These are phyloP conservation scores for Arthromyces matolae DNA, from an alignment of 768 basidiomycete genomes.

Conservation along the genomic window DNA sequence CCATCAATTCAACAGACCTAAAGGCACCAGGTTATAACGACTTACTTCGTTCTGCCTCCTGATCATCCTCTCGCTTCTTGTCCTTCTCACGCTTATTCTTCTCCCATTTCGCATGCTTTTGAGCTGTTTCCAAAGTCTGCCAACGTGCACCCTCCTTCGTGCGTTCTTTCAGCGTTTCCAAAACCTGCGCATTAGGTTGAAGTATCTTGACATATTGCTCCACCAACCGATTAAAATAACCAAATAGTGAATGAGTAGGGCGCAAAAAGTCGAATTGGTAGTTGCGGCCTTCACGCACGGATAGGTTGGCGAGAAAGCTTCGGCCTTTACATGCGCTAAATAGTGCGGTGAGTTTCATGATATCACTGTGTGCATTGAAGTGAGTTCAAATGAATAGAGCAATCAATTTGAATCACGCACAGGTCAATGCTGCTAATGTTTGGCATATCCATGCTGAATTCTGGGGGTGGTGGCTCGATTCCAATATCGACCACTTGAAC, in stretches of 20 bases:
- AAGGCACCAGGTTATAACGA: conserved; percentile 20
- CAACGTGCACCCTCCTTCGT: conserved; percentile 66
- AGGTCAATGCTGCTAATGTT: conserved; percentile 86
- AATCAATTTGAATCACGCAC: conserved; percentile 49
- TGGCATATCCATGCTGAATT: conserved; percentile 84
- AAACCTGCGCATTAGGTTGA: conserved; percentile 71
- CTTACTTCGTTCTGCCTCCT: conserved; percentile 86
- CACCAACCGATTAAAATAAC: conserved; percentile 95
- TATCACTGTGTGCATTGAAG: conserved; percentile 58
- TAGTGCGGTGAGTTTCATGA: conserved; percentile 92
- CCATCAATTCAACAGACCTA: conserved; percentile 2
- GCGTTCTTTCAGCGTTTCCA: conserved; percentile 67
- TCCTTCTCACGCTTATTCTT: conserved; percentile 78
- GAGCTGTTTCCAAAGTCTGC: conserved; percentile 73
- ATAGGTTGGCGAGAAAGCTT: conserved; percentile 79
- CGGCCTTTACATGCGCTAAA: conserved; percentile 92
- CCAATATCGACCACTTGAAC: conserved; percentile 59
- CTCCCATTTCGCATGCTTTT: conserved; percentile 86
- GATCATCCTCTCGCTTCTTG: conserved; percentile 83
- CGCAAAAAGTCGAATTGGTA: conserved; percentile 98
- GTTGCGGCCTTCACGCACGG: conserved; percentile 87
- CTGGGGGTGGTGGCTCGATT: conserved; percentile 71
- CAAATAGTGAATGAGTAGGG: conserved; percentile 93
- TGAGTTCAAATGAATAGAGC: conserved; percentile 1
- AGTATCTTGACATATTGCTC: conserved; percentile 94